Evolutionary conservation across 2,329 filamentous ascomycete genomes (phyloP).

Genomic region (Pseudovirgaria hyperparasitica): DNA sequence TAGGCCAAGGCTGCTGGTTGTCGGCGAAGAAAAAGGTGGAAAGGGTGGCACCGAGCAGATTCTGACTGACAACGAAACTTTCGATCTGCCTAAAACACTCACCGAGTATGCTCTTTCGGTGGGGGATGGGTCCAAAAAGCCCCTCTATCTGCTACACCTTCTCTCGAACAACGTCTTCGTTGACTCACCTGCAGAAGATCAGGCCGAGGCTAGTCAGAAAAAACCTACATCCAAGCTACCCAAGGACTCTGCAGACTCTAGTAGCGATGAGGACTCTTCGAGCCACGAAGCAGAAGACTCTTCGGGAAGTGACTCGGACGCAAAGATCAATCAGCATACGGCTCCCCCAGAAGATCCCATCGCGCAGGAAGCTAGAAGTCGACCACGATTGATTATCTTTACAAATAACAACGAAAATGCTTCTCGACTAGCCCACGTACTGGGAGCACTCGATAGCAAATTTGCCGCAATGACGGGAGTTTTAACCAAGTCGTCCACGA

Average conservation of each 20-base stretch:
- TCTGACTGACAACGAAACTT: constrained; percentile 22
- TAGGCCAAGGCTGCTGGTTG: constrained; percentile 62
- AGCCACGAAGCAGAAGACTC: neutral
- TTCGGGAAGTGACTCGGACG: constrained; percentile 7
- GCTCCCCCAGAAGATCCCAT: constrained; percentile 4
- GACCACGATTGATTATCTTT: constrained; percentile 56
- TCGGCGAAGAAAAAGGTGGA: constrained; percentile 41
- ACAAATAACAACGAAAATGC: constrained; percentile 83
- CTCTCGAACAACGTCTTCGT: constrained; percentile 43
- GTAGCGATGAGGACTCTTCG: constrained; percentile 18
- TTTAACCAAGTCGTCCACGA: constrained; percentile 67
- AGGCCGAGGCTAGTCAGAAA: constrained; percentile 10
- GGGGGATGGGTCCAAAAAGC: constrained; percentile 43
- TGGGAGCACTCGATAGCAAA: constrained; percentile 52
- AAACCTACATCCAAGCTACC: constrained; percentile 3
- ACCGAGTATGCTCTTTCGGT: constrained; percentile 37
- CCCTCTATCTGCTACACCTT: constrained; percentile 71
- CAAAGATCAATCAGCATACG: constrained; percentile 8
- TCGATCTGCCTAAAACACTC: constrained; percentile 43
- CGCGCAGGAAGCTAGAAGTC: neutral
- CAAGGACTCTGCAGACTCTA: constrained; percentile 20
- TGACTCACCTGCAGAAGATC: constrained; percentile 17
- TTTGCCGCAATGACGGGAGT: constrained; percentile 49
- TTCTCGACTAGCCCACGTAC: constrained; percentile 69
- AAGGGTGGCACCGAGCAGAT: constrained; percentile 11